Base-by-base conservation (phyloP, 257 asterid genomes). In the Solanum boliviense region DNA sequence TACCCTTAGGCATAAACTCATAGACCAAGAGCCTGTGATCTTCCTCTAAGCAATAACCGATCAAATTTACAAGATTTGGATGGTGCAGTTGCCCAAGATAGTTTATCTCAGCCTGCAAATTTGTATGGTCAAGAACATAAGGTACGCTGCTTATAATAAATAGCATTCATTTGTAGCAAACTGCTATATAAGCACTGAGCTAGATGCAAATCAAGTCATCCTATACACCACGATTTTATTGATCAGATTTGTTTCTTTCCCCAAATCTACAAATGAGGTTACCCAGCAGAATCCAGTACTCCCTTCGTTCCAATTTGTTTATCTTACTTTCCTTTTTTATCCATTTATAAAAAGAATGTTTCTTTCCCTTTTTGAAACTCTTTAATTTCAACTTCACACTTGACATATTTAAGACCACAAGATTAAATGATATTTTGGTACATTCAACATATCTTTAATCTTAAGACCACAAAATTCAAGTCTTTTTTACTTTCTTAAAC, bases 1-100 rank as follows among this genome's bases (percentile, higher is more conserved):
- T 94, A 46, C 98, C 98, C 93, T 91, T 93, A 2, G 94, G 91
- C 98, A 94, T 94, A 91, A 92, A 94, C 92, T 94, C 96, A 23
- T 94, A 94, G 11, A 91, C 95, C 89, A 94, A 89, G 79, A 94
- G 98, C 65, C 96, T 92, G 35, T 94, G 95, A 38, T 92, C 93
- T 74, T 93, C 94, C 87, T 94, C 98, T 84, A 90, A 91, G 91
- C 98, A 94, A 90, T 93, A 94, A 87, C 98, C 96, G 7, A 94
- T 90, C 92, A 94, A 86, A 87, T 92, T 94, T 13, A 94, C 98
- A 44, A 94, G 95, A 93, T 94, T 94, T 13, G 94, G 94, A 92
- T 94, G 96, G 10, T 86, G 94, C 6, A 94, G 88, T 90, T 94
- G 95, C 84, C 95, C 96, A 3, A 94, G 94, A 86, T 92, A 92